phyloP scores from a whole-genome alignment of 1,284 basidiomycete genomes.

The Moesziomyces antarcticus region DNA sequence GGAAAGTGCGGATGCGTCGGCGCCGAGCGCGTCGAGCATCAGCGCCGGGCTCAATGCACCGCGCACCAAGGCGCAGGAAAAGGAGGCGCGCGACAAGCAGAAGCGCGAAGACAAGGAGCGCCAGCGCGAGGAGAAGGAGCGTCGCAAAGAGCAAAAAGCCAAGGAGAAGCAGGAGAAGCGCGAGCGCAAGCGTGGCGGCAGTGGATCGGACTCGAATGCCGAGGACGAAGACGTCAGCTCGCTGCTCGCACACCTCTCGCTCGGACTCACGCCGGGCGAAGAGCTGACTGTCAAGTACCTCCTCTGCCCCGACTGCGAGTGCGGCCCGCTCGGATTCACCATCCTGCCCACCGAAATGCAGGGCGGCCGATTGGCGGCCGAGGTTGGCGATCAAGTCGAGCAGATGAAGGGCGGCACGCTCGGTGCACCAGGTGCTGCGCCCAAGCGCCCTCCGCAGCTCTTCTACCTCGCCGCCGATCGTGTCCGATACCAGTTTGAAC shows the following conservation, averaged over 20 bases:
- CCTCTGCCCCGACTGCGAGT: constrained; percentile 65
- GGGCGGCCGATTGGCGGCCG: constrained; percentile 51
- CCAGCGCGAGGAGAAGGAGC: constrained; percentile 26
- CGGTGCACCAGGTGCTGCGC: constrained; percentile 3
- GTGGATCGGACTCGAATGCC: constrained; percentile 27
- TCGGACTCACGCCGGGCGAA: constrained; percentile 50
- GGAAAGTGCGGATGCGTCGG: not conserved
- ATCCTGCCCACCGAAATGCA: constrained; percentile 53
- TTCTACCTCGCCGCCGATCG: constrained; percentile 60
- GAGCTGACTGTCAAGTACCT: constrained; percentile 63
- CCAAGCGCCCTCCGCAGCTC: constrained; percentile 34
- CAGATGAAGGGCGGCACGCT: constrained; percentile 27
- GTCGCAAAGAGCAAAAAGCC: constrained; percentile 13
- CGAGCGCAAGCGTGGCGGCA: constrained; percentile 24
- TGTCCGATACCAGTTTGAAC: constrained; percentile 56
- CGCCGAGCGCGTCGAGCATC: constrained; percentile 8
- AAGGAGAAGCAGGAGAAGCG: constrained; percentile 42
- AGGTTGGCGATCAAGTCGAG: constrained; percentile 55
- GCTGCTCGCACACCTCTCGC: constrained; percentile 38
- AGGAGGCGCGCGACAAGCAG: constrained; percentile 27
- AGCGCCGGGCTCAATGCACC: constrained; percentile 5
- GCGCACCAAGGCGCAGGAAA: constrained; percentile 32
- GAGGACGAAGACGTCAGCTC: constrained; percentile 37
- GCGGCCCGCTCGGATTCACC: constrained; percentile 64
- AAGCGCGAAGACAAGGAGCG: constrained; percentile 40